Evolutionary conservation across 2,329 filamentous ascomycete species (phyloP).

Genomic region (Cercospora sp.): DNA sequence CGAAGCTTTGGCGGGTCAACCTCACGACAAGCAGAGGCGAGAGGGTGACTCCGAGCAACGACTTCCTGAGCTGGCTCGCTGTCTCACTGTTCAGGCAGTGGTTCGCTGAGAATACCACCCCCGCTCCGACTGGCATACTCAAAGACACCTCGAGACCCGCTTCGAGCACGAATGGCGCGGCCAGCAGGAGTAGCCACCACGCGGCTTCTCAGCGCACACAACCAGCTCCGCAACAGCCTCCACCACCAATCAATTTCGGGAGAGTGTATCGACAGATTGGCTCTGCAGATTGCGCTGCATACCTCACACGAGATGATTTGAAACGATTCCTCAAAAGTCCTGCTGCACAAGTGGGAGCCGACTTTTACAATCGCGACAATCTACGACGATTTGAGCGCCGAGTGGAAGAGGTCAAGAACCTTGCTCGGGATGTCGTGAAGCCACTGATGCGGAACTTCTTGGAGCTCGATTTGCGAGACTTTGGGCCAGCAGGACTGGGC

Average conservation of each 20-base stretch:
- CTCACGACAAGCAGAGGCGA: slow-evolving; percentile 79
- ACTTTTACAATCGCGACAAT: slow-evolving; percentile 84
- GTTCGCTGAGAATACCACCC: slow-evolving; percentile 85
- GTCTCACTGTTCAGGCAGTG: slow-evolving; percentile 87
- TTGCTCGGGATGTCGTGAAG: slow-evolving; percentile 78
- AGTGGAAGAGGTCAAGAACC: slow-evolving; percentile 82
- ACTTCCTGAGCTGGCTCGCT: slow-evolving; percentile 86
- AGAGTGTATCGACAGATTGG: slow-evolving; percentile 78
- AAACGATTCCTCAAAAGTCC: slow-evolving; percentile 76
- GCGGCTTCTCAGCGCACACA: slow-evolving; percentile 35
- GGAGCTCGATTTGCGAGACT: slow-evolving; percentile 66
- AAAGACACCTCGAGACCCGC: slow-evolving; percentile 38
- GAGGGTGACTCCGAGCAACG: slow-evolving; percentile 73
- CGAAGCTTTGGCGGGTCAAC: slow-evolving; percentile 76
- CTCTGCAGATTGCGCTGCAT: slow-evolving; percentile 58
- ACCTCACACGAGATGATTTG: slow-evolving; percentile 81
- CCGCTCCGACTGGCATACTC: slow-evolving; percentile 58
- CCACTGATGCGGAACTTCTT: slow-evolving; percentile 84
- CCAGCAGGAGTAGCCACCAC: slow-evolving; percentile 30
- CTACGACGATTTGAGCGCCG: slow-evolving; percentile 80
- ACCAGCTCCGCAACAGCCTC: slow-evolving; percentile 30
- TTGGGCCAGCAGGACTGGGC: slow-evolving; percentile 47
- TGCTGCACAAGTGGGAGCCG: slow-evolving; percentile 59
- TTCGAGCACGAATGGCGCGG: slow-evolving; percentile 11
- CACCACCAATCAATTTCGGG: slow-evolving; percentile 54